A percentile compares a stretch with the other conserved stretches of the same genome.
phyloP scores from a whole-genome alignment of 192 early-diverging fungal genomes.

The Umbelopsis isabellina region DNA sequence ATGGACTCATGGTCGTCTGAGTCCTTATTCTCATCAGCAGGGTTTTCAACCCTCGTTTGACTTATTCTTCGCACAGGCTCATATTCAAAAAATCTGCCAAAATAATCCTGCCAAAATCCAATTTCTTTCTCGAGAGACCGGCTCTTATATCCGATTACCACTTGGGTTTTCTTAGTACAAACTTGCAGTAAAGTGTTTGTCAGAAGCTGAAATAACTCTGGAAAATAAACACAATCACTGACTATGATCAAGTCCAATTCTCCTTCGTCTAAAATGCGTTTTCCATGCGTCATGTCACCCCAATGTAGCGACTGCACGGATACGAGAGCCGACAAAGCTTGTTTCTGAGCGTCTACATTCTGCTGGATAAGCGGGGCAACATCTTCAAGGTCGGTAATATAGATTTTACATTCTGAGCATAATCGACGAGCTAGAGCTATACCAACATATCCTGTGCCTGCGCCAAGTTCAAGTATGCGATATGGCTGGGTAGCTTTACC shows the following conservation, averaged over 20 bases:
- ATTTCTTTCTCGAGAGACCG: slow-evolving; percentile 49
- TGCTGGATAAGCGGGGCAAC: slow-evolving; percentile 49
- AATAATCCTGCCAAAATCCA: slow-evolving; percentile 55
- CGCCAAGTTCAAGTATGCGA: slow-evolving; percentile 53
- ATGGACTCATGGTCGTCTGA: not conserved
- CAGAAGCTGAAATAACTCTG: slow-evolving; percentile 47
- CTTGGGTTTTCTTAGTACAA: slow-evolving; percentile 33
- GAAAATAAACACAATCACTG: slow-evolving; percentile 57
- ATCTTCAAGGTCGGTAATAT: slow-evolving; percentile 51
- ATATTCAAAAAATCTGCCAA: slow-evolving; percentile 55
- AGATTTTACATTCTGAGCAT: slow-evolving; percentile 31
- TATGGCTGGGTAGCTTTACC: slow-evolving; percentile 11
- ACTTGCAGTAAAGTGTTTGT: slow-evolving; percentile 46
- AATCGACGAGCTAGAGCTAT: slow-evolving; percentile 48
- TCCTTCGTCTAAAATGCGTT: slow-evolving; percentile 18
- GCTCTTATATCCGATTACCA: slow-evolving; percentile 58
- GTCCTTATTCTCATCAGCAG: slow-evolving; percentile 18
- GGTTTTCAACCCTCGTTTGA: not conserved
- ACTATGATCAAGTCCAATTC: slow-evolving; percentile 48
- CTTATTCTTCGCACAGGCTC: slow-evolving; percentile 45
- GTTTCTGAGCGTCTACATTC: slow-evolving; percentile 32
- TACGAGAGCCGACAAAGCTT: slow-evolving; percentile 25
- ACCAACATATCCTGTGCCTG: slow-evolving; percentile 57
- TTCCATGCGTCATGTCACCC: slow-evolving; percentile 46
- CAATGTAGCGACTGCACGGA: slow-evolving; percentile 43